Conservation (phyloP, 2,329 filamentous ascomycete species). For the Sporothrix pallida region DNA sequence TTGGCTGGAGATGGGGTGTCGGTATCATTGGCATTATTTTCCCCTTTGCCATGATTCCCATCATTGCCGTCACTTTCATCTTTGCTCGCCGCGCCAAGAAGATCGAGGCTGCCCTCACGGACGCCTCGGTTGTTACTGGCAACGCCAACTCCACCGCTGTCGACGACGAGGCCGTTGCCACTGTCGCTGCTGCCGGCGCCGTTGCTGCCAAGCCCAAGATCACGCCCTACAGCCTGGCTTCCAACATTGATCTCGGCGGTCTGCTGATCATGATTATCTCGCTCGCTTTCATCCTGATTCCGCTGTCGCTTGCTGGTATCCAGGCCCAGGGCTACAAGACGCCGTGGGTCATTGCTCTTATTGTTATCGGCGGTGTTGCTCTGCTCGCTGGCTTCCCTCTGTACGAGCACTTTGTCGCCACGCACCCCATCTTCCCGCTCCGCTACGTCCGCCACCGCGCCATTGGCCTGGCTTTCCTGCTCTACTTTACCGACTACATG, state of each 20-base stretch:
- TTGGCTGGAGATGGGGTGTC: slow-evolving; percentile 62
- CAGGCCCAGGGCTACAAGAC: slow-evolving; percentile 51
- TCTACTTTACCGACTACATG: slow-evolving; percentile 43
- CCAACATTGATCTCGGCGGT: slow-evolving; percentile 50
- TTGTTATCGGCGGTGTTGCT: slow-evolving; percentile 49
- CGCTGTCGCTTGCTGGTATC: slow-evolving; percentile 53
- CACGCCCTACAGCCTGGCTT: slow-evolving; percentile 45
- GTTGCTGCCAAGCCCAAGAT: slow-evolving; percentile 31
- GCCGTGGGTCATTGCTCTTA: slow-evolving; percentile 53
- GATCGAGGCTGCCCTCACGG: slow-evolving; percentile 47
- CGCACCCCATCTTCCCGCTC: slow-evolving; percentile 53
- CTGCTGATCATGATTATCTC: slow-evolving; percentile 55
- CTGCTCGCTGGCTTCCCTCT: slow-evolving; percentile 51
- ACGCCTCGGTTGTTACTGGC: slow-evolving; percentile 35
- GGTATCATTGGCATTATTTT: slow-evolving; percentile 62
- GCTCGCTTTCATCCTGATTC: slow-evolving; percentile 54
- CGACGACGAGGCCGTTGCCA: neutral
- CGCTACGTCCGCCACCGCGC: slow-evolving; percentile 52
- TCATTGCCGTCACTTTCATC: slow-evolving; percentile 55
- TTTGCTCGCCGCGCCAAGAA: slow-evolving; percentile 57
- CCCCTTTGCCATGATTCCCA: slow-evolving; percentile 57
- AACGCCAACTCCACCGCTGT: slow-evolving; percentile 9
- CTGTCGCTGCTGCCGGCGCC: neutral
- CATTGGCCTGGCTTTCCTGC: slow-evolving; percentile 49
- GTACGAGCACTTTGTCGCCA: slow-evolving; percentile 55